These are phyloP conservation scores for Lotmaria passim DNA, from an alignment of 208 protist genomes.

Conservation along the genomic window DNA sequence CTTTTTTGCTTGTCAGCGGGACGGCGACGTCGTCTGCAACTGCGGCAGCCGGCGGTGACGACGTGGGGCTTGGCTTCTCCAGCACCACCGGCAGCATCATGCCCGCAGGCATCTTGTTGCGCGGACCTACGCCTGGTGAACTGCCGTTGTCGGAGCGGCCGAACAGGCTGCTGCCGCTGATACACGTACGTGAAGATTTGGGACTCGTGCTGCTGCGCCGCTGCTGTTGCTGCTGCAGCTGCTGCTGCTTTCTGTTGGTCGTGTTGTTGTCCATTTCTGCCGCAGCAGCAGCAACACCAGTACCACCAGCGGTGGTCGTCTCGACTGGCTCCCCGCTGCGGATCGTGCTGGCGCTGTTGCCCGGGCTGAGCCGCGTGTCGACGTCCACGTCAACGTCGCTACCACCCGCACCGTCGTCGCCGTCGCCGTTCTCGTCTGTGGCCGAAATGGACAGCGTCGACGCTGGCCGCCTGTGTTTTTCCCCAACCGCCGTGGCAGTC, in stretches of 20 bases:
- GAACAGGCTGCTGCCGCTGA: neutral
- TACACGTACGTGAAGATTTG: slow-evolving; percentile 5
- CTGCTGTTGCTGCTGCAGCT: neutral
- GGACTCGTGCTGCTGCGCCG: neutral
- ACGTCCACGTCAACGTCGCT: neutral
- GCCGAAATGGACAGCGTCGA: slow-evolving; percentile 15
- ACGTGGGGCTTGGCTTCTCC: neutral
- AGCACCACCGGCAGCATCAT: slow-evolving; percentile 27
- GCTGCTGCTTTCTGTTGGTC: no score
- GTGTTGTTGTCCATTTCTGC: no score
- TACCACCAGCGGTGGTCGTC: no score
- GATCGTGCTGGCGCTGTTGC: neutral
- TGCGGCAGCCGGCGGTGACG: neutral
- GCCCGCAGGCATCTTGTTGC: slow-evolving; percentile 3
- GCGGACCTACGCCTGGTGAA: neutral
- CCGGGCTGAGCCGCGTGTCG: neutral
- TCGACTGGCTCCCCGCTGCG: no score
- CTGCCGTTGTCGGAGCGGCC: neutral
- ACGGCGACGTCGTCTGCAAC: neutral
- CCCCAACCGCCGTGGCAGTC: neutral
- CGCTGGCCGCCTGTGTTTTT: neutral
- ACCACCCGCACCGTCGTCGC: neutral
- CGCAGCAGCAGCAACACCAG: no score
- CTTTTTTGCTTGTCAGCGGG: no score
- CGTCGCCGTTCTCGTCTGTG: neutral